These are phyloP conservation scores for Coffea canephora DNA, from an alignment of 257 asterid genomes.

Conservation along the genomic window DNA sequence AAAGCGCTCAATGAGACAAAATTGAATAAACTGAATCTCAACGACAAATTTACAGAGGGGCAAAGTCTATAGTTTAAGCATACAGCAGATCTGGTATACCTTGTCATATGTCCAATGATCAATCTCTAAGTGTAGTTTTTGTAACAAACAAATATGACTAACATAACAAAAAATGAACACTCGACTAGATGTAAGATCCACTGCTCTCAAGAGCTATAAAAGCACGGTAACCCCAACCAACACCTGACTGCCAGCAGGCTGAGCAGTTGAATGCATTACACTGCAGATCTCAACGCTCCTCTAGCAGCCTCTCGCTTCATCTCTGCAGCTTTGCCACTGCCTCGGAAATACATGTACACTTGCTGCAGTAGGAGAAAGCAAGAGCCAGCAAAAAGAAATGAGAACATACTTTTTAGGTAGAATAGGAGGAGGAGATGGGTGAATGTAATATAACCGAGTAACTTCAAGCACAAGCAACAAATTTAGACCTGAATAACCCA, in stretches of 20 bases:
- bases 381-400: not conserved
- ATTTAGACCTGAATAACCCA: conserved; percentile 91
- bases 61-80: not conserved
- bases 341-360: conserved; percentile 62
- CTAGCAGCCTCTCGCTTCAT: conserved; percentile 55
- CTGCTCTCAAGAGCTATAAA: conserved; percentile 2
- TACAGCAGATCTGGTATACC: not conserved
- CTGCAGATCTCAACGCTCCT: conserved; percentile 46
- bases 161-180: conserved; percentile 16
- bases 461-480: not conserved
- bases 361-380: conserved; percentile 35
- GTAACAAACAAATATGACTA: conserved; percentile 5
- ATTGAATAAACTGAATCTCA: not conserved
- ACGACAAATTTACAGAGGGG: conserved; percentile 12
- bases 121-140: not conserved
- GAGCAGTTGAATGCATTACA: conserved; percentile 10
- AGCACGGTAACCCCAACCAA: not conserved
- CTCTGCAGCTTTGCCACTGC: conserved; percentile 52
- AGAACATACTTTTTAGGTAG: not conserved
- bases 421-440: not conserved
- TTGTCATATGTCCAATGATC: not conserved
- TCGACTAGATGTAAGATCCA: not conserved
- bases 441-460: not conserved
- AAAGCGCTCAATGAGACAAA: not conserved
- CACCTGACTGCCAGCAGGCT: not conserved